Percentiles rank a stretch among this genome's conserved stretches.
Evolutionary conservation across 2,329 filamentous ascomycete genomes (phyloP).

Genomic region (Waltergamsia citrina): DNA sequence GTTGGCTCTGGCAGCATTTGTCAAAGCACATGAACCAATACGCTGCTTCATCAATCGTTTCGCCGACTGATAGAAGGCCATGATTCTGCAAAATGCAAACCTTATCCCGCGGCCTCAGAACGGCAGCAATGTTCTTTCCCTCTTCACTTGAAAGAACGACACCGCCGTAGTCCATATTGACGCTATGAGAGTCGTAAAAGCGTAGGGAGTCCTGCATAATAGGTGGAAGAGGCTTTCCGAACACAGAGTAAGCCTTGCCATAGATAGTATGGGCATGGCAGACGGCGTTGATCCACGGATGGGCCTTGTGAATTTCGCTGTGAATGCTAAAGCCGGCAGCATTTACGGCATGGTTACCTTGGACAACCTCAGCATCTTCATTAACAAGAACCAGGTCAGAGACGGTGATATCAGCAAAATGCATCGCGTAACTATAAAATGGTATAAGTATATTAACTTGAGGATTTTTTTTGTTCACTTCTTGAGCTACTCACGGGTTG

Average conservation of each 20-base stretch:
- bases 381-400: constrained; percentile 54
- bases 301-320: constrained; percentile 48
- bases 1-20: too few relatives aligned
- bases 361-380: constrained; percentile 46
- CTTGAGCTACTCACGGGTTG: too few relatives aligned
- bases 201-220: constrained; percentile 49
- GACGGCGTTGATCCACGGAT: constrained; percentile 49
- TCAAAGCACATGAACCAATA: too few relatives aligned
- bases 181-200: constrained; percentile 43
- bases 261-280: constrained; percentile 50
- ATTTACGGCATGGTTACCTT: constrained; percentile 49
- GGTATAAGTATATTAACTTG: too few relatives aligned
- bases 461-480: too few relatives aligned
- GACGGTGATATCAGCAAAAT: constrained; percentile 53
- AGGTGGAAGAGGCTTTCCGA: constrained; percentile 49
- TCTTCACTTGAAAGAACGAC: constrained; percentile 52
- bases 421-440: too few relatives aligned
- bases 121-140: constrained; percentile 44
- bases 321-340: too few relatives aligned
- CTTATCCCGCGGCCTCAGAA: constrained; percentile 41
- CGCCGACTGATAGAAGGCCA: constrained; percentile 52
- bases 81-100: constrained; percentile 54
- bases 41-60: constrained; percentile 57
- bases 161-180: constrained; percentile 48
- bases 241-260: constrained; percentile 53